Conservation (phyloP, 495 filamentous ascomycete species). For the Neurospora sp. region DNA sequence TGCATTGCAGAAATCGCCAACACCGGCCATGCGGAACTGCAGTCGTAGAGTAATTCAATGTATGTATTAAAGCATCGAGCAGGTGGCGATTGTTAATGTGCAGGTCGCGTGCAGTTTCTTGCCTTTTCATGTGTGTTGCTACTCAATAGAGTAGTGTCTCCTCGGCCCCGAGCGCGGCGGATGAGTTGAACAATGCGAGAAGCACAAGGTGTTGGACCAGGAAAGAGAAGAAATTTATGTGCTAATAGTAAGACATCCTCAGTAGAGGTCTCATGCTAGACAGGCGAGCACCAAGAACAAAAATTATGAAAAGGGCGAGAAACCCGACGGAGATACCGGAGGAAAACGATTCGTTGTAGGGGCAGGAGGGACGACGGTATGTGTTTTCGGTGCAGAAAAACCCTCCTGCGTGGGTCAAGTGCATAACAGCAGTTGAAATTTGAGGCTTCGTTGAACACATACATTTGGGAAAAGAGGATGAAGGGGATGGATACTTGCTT, state of each 20-base stretch:
- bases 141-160: too few relatives aligned
- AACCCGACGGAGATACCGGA: background rate
- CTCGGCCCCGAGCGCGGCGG: too few relatives aligned
- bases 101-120: background rate
- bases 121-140: background rate
- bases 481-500: too few relatives aligned
- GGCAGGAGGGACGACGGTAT: background rate
- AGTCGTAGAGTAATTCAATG: background rate
- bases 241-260: too few relatives aligned
- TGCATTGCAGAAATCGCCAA: background rate
- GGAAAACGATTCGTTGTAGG: background rate
- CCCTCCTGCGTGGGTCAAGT: background rate
- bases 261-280: too few relatives aligned
- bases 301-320: background rate
- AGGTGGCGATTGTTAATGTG: background rate
- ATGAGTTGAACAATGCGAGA: too few relatives aligned
- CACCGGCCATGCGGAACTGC: background rate
- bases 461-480: background rate
- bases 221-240: too few relatives aligned
- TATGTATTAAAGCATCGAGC: background rate
- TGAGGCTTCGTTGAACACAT: background rate
- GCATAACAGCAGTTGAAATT: background rate
- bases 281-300: too few relatives aligned
- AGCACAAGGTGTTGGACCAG: too few relatives aligned
- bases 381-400: background rate